Base-by-base conservation (phyloP, 2,329 filamentous ascomycete genomes). In the Cladophialophora carrionii region DNA sequence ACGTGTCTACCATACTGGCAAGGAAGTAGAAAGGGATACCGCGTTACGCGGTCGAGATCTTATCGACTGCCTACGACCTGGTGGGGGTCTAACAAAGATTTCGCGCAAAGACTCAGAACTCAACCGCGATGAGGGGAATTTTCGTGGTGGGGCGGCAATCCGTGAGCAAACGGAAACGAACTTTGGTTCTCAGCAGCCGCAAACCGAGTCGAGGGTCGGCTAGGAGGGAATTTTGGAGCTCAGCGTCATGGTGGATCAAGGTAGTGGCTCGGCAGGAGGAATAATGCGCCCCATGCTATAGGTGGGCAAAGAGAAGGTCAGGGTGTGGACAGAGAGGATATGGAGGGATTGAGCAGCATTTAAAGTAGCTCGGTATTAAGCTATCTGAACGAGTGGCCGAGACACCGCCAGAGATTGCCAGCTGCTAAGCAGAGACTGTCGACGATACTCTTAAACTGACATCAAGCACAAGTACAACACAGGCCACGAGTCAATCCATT, bases 401-500 rank as follows among this genome's bases (percentile, higher is more conserved):
- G 7, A 51, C 48, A 51, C 20, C 48, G 6, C 24, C 9, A 9
- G 9, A 49, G 48, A 51, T 51, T 20, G 8, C 22, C 22, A 51
- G 48, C 48, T 29, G 12, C 5, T 3, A 22, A 51, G 48, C 48
- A 12, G 48, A 51, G 48, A 29, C n/a, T 51, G 20, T 20, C 9
- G 12, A 9, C 14, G 48, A 51, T 51, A 20, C 48, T 51, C 22
- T 10, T 5, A 54, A 29, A 54, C 24, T 54, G 37, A 53, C 55
- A 43, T 43, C 37, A 54, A 29, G 60, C 52, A 55, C 51, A 52
- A 46, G 24, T 3, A n/a, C 22, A 29, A 20, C 43, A 62, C 57
- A 62, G 62, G 67, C 67, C 67, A 67, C 67, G 67, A 69, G 67
- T 69, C 64, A 63, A 69, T 67, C 64, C 67, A 22, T 29, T 57